Evolutionary conservation across 2,329 filamentous ascomycete species (phyloP).

Genomic region (Cladosporium sp.): DNA sequence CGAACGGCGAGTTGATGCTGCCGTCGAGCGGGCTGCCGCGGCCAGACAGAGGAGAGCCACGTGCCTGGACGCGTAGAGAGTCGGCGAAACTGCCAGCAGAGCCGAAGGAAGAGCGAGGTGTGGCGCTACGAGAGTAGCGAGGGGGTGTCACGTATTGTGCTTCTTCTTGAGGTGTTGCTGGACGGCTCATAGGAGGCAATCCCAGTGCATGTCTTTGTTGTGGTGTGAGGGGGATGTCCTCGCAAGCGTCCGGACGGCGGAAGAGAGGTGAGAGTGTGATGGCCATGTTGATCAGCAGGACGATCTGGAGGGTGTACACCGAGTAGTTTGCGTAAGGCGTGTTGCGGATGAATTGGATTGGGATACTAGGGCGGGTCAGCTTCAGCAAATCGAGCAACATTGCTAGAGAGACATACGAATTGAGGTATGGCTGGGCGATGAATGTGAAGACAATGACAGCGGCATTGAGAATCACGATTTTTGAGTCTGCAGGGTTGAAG

Average conservation of each 20-base stretch:
- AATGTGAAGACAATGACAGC: slow-evolving; percentile 50
- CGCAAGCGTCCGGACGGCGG: slow-evolving; percentile 68
- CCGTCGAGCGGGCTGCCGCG: slow-evolving; percentile 33
- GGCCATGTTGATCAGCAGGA: slow-evolving; percentile 60
- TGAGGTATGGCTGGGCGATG: slow-evolving; percentile 39
- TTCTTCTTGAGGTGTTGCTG: slow-evolving; percentile 62
- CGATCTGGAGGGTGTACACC: slow-evolving; percentile 49
- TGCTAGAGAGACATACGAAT: slow-evolving; percentile 17
- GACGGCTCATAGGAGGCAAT: slow-evolving; percentile 62
- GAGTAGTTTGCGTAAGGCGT: slow-evolving; percentile 36
- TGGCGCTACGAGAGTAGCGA: slow-evolving; percentile 74
- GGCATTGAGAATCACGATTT: slow-evolving; percentile 65
- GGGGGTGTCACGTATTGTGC: slow-evolving; percentile 81
- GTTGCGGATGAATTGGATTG: slow-evolving; percentile 3
- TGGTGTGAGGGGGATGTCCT: slow-evolving; percentile 88
- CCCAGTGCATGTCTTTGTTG: slow-evolving; percentile 81
- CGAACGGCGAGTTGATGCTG: slow-evolving; percentile 1
- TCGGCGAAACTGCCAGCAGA: slow-evolving; percentile 45
- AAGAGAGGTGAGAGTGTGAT: slow-evolving; percentile 69
- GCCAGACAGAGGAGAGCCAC: slow-evolving; percentile 56
- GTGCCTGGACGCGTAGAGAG: slow-evolving; percentile 27
- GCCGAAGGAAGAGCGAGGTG: slow-evolving; percentile 48
- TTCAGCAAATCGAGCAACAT: neutral
- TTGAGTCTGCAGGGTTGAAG: slow-evolving; percentile 75
- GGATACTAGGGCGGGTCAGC: slow-evolving; percentile 3